Base-by-base conservation (phyloP, 805 yeast species). In the Nematodospora valgi region DNA sequence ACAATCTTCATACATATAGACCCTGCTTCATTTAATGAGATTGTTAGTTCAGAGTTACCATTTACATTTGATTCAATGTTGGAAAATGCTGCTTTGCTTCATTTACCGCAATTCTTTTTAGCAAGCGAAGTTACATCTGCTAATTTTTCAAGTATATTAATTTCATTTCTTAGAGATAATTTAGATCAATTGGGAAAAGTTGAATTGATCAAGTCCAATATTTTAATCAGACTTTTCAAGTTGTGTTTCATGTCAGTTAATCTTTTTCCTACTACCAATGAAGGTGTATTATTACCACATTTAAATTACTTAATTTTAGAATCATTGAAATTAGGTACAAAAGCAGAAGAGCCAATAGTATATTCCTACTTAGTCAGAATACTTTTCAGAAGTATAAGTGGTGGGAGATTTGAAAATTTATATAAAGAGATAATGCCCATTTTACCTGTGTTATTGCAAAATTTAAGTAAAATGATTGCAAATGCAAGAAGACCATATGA, bases 71-170 rank as follows among this genome's bases (percentile, higher is more conserved):
- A 83, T 10, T 74, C 86, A 2, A 84, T 87, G 78, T 63, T 88
- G 35, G 74, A 78, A 15, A 93, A 91, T 56, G 83, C 94, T 1
- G 89, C 96, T 0, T 60, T 91, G 34, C 66, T 94, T 14, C 96
- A 91, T 50, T 76, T 93, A 38, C 96, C 97, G 0, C 98, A 94
- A 58, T 86, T 88, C 52, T 88, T 93, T 58, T 66, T 91, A 43
- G 95, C 97, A 1, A 87, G 87, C 49, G 98, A 93, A 54, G 76
- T 86, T n/a, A 87, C 96, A 0, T 85, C 96, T 0, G 86, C 96
- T 12, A 88, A 88, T 50, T 91, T 88, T 50, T 84, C 93, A 1
- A 91, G 96, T 6, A 74, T 88, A 1, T 63, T 93, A 49, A 74
- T 93, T 18, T 72, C 82, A 4, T 89, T 87, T 55, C 68, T 91